Conservation (phyloP, 140 eudicot species). For the Stevia rebaudiana region DNA sequence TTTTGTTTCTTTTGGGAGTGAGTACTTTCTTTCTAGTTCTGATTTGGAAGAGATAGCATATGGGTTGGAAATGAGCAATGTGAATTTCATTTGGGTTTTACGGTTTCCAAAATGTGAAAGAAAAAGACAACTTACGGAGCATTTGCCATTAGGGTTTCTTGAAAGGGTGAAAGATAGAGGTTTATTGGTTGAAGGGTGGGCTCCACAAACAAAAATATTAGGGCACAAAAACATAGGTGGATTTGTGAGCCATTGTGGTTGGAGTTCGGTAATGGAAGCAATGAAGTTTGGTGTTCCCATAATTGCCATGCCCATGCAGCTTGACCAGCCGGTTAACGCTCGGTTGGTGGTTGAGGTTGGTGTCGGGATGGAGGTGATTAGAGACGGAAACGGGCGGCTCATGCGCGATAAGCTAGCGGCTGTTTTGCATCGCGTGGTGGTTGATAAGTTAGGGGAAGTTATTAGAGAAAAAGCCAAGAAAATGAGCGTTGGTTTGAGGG, state of each 20-base stretch:
- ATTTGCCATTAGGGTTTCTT: slow-evolving; percentile 31
- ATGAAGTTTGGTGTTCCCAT: slow-evolving; percentile 33
- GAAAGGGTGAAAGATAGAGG: slow-evolving; percentile 30
- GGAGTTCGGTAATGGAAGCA: slow-evolving; percentile 36
- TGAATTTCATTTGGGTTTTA: slow-evolving; percentile 37
- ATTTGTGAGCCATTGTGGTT: slow-evolving; percentile 43
- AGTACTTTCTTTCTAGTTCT: slow-evolving; percentile 26
- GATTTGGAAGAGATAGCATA: slow-evolving; percentile 30
- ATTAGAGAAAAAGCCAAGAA: slow-evolving; percentile 28
- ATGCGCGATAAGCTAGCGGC: slow-evolving; percentile 10
- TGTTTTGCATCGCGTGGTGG: slow-evolving; percentile 29
- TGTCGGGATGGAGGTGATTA: slow-evolving; percentile 24
- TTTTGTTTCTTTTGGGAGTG: slow-evolving; percentile 39
- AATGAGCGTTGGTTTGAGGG: slow-evolving; percentile 13
- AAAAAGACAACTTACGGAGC: neutral
- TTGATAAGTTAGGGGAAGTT: slow-evolving; percentile 19
- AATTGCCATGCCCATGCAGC: slow-evolving; percentile 40
- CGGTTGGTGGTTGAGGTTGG: slow-evolving; percentile 31
- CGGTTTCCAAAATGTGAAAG: slow-evolving; percentile 29
- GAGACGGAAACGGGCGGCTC: slow-evolving; percentile 24
- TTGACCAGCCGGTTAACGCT: slow-evolving; percentile 36
- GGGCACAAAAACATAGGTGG: slow-evolving; percentile 31
- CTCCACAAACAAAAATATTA: slow-evolving; percentile 32
- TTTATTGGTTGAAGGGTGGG: slow-evolving; percentile 34
- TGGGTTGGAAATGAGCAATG: slow-evolving; percentile 35